Evolutionary conservation across 352 stramenopile genomes (phyloP), one percentile per base, ranked within the genome.

Genomic region (Lagenidium giganteum): DNA sequence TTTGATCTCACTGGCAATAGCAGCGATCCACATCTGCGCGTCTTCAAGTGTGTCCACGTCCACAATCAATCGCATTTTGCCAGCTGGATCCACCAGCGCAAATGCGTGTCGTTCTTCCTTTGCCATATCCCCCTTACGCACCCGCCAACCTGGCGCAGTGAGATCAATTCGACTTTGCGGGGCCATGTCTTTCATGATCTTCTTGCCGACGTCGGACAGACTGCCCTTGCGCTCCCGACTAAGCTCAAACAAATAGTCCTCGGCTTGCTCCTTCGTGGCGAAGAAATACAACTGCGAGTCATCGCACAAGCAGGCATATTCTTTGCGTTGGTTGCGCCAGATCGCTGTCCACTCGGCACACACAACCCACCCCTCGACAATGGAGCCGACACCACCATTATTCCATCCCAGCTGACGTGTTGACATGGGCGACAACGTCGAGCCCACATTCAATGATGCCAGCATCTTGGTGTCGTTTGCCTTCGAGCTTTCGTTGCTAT

Each of bases 271-370:
- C 18, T 69, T 50, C 12, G 33, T 70, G 1, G 61, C 27, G 41
- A 89, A 89, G 42, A 89, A 72, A 23, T 64, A 70, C 1, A 86
- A 45, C 14, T 67, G 48, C 28, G 64, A 67, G 29, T 76, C 73
- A 42, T 83, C 69, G 28, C 74, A 86, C 16, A 89, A 47, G 38
- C 71, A 84, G 30, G 71, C 71, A 21, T 82, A 87, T 17, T 73
- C 69, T 9, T 52, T 59, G 5, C 66, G 53, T 42, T 86, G 64
- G 32, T 73, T 73, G 27, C 77, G 74, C 77, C 77, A 89, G 28
- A 85, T 67, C 0, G 67, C 61, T 4, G 70, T 54, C 77, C 77
- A 89, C 36, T 85, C 67, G 17, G 64, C 68, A 27, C 65, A 70
- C 8, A 72, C 52, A 8, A 89, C 69, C n/a, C n/a, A n/a, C n/a